Evolutionary conservation across 139 green algal species (phyloP).

Genomic region (Chlorella sp.): DNA sequence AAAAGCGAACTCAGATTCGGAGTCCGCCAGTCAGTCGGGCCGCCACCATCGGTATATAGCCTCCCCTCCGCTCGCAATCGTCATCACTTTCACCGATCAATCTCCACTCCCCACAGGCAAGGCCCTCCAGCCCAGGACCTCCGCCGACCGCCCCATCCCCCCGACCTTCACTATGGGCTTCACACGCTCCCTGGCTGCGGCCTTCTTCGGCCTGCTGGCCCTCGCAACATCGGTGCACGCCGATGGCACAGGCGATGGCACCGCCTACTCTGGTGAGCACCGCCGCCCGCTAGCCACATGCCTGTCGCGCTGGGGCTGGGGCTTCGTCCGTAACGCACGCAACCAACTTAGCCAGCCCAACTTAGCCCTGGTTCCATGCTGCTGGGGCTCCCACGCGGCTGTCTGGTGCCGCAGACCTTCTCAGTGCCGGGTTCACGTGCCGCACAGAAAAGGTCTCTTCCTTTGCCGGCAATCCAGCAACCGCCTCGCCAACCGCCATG

Average conservation of each 20-base stretch:
- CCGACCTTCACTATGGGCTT: background rate
- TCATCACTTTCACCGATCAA: no score
- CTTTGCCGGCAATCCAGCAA: background rate
- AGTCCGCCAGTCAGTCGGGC: no score
- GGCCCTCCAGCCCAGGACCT: no score
- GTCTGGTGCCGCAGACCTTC: background rate
- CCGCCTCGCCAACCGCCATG: background rate
- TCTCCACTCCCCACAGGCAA: no score
- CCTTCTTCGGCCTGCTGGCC: background rate
- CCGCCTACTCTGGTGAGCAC: background rate
- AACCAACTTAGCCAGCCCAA: background rate
- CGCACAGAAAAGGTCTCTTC: no score
- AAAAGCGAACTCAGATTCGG: no score
- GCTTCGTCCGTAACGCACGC: background rate
- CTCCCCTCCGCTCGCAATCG: no score
- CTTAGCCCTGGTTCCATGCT: background rate
- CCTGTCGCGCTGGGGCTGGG: background rate
- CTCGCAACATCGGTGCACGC: background rate
- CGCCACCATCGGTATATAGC: no score
- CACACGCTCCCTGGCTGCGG: background rate
- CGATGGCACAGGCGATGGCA: background rate
- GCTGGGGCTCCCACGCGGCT: background rate
- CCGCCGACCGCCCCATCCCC: no score
- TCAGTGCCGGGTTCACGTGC: no score
- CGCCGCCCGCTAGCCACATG: background rate